Evolutionary conservation across 306 rosid species (phyloP).

Genomic region (Delonix regia): DNA sequence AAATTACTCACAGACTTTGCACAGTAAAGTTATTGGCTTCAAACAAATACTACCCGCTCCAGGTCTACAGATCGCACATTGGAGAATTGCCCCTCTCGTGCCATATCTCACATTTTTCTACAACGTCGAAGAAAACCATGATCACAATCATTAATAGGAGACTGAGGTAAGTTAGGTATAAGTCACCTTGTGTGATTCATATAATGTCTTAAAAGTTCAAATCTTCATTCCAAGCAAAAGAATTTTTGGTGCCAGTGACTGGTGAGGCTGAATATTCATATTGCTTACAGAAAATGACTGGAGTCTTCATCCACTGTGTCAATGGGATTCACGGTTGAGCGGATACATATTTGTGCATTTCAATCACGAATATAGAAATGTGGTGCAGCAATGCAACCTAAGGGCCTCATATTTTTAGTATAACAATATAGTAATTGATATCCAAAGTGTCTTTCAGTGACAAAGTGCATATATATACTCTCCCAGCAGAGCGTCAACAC

Average conservation of each 20-base stretch:
- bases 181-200: neutral
- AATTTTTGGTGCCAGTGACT: neutral
- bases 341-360: neutral
- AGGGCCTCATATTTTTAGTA: neutral
- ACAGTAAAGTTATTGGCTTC: neutral
- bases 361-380: neutral
- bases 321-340: neutral
- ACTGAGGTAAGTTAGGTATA: neutral
- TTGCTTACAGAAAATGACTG: neutral
- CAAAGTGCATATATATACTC: neutral
- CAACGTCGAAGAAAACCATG: neutral
- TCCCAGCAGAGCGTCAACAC: neutral
- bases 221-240: neutral
- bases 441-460: neutral
- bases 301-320: neutral
- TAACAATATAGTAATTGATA: neutral
- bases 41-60: neutral
- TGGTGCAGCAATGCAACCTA: neutral
- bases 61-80: neutral
- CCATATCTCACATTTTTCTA: neutral
- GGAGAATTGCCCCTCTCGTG: neutral
- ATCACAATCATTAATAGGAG: neutral
- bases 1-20: too few species aligned
- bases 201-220: neutral
- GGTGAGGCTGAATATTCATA: neutral